Conservation (phyloP, 2,329 filamentous ascomycete species). For the Talaromyces sp. region DNA sequence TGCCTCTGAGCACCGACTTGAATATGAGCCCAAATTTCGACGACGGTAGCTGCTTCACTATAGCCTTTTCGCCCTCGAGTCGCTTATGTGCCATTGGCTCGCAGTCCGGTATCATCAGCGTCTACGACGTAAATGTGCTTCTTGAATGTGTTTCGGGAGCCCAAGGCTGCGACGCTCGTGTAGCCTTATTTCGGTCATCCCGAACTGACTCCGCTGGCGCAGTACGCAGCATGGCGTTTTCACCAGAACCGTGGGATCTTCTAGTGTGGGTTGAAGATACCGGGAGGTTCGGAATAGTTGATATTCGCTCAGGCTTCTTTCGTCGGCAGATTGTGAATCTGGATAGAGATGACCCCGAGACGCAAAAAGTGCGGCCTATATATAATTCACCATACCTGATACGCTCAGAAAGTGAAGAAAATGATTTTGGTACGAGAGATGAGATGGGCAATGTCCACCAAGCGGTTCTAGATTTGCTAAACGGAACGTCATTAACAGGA, state of each 20-base stretch:
- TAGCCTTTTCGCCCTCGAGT: conserved; percentile 51
- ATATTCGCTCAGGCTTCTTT: conserved; percentile 48
- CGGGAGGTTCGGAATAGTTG: conserved; percentile 48
- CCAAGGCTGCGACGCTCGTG: conserved; percentile 48
- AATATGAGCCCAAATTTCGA: conserved; percentile 28
- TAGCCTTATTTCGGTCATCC: conserved; percentile 76
- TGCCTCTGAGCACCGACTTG: conserved; percentile 39
- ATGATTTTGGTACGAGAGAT: conserved; percentile 23
- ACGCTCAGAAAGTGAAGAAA: conserved; percentile 23
- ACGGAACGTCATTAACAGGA: conserved; percentile 26
- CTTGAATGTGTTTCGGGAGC: conserved; percentile 25
- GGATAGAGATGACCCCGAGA: conserved; percentile 33
- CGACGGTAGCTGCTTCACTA: conserved; percentile 49
- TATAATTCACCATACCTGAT: conserved; percentile 27
- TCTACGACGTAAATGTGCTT: conserved; percentile 44
- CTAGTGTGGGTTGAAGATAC: conserved; percentile 92
- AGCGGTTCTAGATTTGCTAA: conserved; percentile 29
- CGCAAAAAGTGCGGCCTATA: conserved; percentile 37
- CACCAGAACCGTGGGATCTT: conserved; percentile 83
- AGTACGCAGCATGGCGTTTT: conserved; percentile 88
- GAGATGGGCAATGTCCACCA: conserved; percentile 28
- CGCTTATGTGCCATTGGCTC: conserved; percentile 52
- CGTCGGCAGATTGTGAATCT: conserved; percentile 46
- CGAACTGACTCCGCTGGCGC: conserved; percentile 72
- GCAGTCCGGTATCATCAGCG: conserved; percentile 49